Percentiles rank a stretch among this genome's conserved stretches.
Evolutionary conservation across 345 rosid species (phyloP).

Genomic region (Jatropha curcas): DNA sequence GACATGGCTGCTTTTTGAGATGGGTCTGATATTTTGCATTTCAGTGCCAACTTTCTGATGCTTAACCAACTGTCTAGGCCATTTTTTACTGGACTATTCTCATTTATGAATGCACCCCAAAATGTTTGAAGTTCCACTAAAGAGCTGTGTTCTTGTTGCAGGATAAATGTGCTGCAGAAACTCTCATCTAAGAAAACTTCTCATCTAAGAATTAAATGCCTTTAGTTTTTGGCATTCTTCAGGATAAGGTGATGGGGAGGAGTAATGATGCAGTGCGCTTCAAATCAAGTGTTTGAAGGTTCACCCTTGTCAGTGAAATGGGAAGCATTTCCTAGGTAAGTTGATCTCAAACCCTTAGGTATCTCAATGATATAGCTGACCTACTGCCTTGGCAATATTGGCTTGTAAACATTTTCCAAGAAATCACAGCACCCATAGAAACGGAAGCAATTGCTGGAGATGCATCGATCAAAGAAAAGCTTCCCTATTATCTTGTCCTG

Average conservation of each 20-base stretch:
- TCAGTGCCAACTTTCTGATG: slow-evolving; percentile 1
- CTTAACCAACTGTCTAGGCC: background rate
- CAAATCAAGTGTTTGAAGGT: slow-evolving; percentile 2
- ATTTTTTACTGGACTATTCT: slow-evolving; percentile 5
- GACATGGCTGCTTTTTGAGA: background rate
- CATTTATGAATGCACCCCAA: background rate
- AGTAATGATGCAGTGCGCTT: background rate
- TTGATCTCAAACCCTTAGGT: slow-evolving; percentile 22
- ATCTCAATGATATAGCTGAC: background rate
- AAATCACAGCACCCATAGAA: slow-evolving; percentile 6
- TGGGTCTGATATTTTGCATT: background rate
- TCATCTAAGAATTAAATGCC: too few relatives aligned
- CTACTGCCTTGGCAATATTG: background rate
- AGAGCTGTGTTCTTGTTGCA: background rate
- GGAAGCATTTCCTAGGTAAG: slow-evolving; percentile 2
- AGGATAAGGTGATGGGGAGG: background rate
- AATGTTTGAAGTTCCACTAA: background rate
- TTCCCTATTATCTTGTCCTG: slow-evolving; percentile 1
- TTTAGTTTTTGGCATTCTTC: background rate
- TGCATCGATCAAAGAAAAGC: slow-evolving; percentile 1
- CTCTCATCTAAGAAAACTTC: slow-evolving; percentile 6
- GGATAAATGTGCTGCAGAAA: background rate
- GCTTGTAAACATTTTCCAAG: slow-evolving; percentile 5
- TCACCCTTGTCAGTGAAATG: background rate
- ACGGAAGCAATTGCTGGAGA: background rate